Percentiles rank a stretch among this genome's conserved stretches.
These are phyloP conservation scores for Hypomontagnella monticulosa DNA, from an alignment of 495 filamentous ascomycete genomes.

Conservation along the genomic window DNA sequence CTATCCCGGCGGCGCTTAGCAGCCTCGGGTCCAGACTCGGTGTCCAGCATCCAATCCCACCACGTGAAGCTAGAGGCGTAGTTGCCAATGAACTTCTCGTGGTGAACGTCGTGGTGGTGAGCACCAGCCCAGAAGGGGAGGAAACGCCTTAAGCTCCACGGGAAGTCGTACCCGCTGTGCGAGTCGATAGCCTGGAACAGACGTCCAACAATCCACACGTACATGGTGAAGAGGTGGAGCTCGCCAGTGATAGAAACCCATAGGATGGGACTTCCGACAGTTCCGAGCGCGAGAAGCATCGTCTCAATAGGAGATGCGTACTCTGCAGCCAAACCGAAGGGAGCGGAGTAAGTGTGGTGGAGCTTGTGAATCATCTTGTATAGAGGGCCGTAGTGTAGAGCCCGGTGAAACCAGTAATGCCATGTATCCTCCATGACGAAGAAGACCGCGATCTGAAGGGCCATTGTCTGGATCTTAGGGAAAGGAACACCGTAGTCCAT, in stretches of 20 bases:
- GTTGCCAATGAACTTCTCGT: conserved; percentile 98
- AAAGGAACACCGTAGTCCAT: conserved; percentile 91
- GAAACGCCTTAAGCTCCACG: conserved; percentile 94
- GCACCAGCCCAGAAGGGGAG: conserved; percentile 98
- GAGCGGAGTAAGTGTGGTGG: conserved; percentile 97
- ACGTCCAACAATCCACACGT: conserved; percentile 92
- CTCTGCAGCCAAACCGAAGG: conserved; percentile 95
- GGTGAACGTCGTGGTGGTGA: conserved; percentile 94
- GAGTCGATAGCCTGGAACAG: conserved; percentile 98
- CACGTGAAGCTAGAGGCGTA: conserved; percentile 98
- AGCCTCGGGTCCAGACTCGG: conserved; percentile 89
- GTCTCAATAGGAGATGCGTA: conserved; percentile 98
- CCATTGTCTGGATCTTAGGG: conserved; percentile 83
- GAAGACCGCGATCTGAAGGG: conserved; percentile 90
- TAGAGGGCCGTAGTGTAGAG: conserved; percentile 92
- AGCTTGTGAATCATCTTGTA: conserved; percentile 98
- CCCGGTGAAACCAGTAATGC: conserved; percentile 98
- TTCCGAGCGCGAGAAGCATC: conserved; percentile 95
- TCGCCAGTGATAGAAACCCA: conserved; percentile 87
- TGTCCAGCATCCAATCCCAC: conserved; percentile 97
- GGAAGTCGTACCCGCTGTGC: conserved; percentile 97
- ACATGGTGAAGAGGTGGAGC: conserved; percentile 96
- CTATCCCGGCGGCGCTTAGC: conserved; percentile 83
- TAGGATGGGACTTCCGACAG: conserved; percentile 81
- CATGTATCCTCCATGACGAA: conserved; percentile 96